phyloP scores from a whole-genome alignment of 176 grass and related monocot species.

The Microstegium vimineum region DNA sequence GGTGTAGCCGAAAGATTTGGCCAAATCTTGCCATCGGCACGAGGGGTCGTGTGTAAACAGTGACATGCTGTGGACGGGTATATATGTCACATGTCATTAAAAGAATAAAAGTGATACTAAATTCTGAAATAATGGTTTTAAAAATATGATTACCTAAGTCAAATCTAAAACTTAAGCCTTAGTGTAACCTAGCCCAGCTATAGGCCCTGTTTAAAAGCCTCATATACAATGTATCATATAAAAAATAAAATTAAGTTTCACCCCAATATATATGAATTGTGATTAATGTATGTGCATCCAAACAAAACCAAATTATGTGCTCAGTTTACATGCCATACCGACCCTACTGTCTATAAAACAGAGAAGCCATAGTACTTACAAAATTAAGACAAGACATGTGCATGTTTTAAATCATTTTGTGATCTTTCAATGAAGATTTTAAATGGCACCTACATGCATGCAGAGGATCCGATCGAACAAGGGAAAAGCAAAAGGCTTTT shows the following conservation, averaged over 20 bases:
- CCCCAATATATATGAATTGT: no score
- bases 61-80: neutral
- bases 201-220: no score
- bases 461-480: neutral
- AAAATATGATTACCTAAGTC: neutral
- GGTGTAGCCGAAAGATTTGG: slow-evolving; percentile 33
- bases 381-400: neutral
- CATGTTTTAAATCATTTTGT: neutral
- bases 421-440: neutral
- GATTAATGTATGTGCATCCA: no score
- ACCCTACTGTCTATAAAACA: no score
- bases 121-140: neutral
- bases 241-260: no score
- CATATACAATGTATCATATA: no score
- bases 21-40: slow-evolving; percentile 2
- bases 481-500: neutral
- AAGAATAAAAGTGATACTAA: neutral
- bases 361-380: no score
- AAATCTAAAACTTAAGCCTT: no score
- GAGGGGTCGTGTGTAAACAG: neutral
- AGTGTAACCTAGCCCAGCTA: no score
- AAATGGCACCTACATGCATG: neutral
- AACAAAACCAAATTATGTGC: no score
- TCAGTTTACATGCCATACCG: no score
- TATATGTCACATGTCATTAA: neutral